A percentile compares a stretch with the other conserved stretches of the same genome.
These are phyloP conservation scores for Ophiostoma fasciatum DNA, from an alignment of 2,329 filamentous ascomycete species.

Conservation along the genomic window DNA sequence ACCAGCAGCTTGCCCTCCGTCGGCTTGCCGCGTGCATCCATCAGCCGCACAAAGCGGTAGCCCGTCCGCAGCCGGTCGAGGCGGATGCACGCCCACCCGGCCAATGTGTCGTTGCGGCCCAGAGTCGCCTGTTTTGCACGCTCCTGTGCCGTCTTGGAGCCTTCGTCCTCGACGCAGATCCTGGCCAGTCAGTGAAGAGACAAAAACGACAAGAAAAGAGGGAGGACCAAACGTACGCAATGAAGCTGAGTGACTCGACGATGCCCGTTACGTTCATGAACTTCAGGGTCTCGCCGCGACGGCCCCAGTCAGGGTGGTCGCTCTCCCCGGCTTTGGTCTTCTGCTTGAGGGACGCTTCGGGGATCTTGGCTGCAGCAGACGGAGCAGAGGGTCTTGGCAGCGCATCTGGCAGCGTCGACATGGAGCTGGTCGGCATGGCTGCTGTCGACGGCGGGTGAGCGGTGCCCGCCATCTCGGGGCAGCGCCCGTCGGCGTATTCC, in stretches of 20 bases:
- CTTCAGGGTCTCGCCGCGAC: conserved; percentile 33
- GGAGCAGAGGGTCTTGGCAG: too few relatives aligned
- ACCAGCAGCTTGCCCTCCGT: conserved; percentile 36
- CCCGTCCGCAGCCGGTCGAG: conserved; percentile 41
- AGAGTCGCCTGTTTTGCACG: conserved; percentile 6
- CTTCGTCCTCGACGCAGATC: conserved; percentile 39
- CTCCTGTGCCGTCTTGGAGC: conserved; percentile 22
- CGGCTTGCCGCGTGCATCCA: conserved; percentile 28
- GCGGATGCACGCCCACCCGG: conserved; percentile 44
- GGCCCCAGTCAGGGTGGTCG: conserved; percentile 48
- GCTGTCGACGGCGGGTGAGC: neutral
- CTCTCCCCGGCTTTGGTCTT: conserved; percentile 28
- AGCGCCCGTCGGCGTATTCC: conserved; percentile 38
- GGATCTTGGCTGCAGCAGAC: conserved; percentile 16
- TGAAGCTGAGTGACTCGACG: conserved; percentile 55
- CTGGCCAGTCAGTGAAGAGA: conserved; percentile 18
- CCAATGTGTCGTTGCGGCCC: conserved; percentile 15
- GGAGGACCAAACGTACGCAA: conserved; percentile 40
- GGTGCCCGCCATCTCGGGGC: too few relatives aligned
- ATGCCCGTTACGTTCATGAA: conserved; percentile 45
- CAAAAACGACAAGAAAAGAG: conserved; percentile 4
- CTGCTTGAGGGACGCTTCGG: conserved; percentile 29
- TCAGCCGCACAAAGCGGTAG: conserved; percentile 38
- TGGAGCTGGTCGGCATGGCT: too few relatives aligned
- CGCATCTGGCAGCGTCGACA: too few relatives aligned